Evolutionary conservation across 495 filamentous ascomycete species (phyloP).

Genomic region (Mycothermus thermophilus): DNA sequence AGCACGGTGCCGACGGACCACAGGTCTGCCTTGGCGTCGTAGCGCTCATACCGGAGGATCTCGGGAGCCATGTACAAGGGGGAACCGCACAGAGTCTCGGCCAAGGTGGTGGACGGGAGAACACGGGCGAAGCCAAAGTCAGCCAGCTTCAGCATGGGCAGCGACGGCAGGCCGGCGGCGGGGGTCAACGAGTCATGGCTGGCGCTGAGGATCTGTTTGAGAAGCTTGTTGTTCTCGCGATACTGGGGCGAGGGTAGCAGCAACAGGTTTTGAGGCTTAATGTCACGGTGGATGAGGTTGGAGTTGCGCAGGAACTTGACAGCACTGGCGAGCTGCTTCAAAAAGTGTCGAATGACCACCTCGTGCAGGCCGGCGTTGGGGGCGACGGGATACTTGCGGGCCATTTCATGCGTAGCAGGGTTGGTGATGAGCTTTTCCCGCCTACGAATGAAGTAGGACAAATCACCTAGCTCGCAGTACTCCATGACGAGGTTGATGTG

Average conservation of each 20-base stretch:
- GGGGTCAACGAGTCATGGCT: slow-evolving; percentile 69
- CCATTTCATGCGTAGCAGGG: slow-evolving; percentile 67
- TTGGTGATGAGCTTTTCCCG: slow-evolving; percentile 63
- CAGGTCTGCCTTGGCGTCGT: slow-evolving; percentile 90
- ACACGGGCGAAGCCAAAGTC: slow-evolving; percentile 96
- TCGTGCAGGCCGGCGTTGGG: slow-evolving; percentile 75
- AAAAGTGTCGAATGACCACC: slow-evolving; percentile 84
- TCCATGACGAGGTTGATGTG: slow-evolving; percentile 98
- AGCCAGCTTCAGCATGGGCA: slow-evolving; percentile 92
- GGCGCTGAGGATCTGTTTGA: slow-evolving; percentile 40
- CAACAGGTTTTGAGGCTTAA: slow-evolving; percentile 93
- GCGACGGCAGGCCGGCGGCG: slow-evolving; percentile 63
- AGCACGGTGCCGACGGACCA: slow-evolving; percentile 96
- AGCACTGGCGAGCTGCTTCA: slow-evolving; percentile 89
- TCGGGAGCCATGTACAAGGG: slow-evolving; percentile 98
- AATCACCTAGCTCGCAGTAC: slow-evolving; percentile 86
- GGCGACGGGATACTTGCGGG: slow-evolving; percentile 77
- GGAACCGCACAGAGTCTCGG: slow-evolving; percentile 94
- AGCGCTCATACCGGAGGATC: slow-evolving; percentile 92
- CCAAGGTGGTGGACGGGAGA: slow-evolving; percentile 73
- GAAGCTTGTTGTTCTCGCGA: slow-evolving; percentile 24
- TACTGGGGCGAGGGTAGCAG: slow-evolving; percentile 70
- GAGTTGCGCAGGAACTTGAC: slow-evolving; percentile 71
- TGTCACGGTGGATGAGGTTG: slow-evolving; percentile 88
- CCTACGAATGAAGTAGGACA: slow-evolving; percentile 91